Evolutionary conservation across 306 rosid species (phyloP), one percentile per base, ranked within the genome.

Genomic region (Citrullus colocynthis): DNA sequence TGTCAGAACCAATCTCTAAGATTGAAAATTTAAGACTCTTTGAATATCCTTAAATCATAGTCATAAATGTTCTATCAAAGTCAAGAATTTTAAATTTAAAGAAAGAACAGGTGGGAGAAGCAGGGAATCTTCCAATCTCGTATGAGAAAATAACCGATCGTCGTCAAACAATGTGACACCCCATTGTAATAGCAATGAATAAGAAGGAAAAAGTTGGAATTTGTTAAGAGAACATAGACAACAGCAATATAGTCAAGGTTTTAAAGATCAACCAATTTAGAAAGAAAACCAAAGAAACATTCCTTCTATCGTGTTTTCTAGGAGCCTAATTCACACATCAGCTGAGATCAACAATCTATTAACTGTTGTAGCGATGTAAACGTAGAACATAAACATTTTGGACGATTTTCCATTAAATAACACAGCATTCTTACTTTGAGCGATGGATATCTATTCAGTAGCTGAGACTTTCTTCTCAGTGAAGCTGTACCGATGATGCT

Each of bases 401-500:
- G 30, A 48, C 21, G 3, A 21, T 45, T 45, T 45, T 70, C 57
- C 6, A 13, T 20, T 70, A 70, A 6, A 45, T 6, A 24, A 70
- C 45, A 30, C 32, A 4, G 5, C 30, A 73, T 30, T 9, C 91
- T 91, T 82, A 93, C 97, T 64, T 77, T 85, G 59, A 93, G 87
- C 48, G 87, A 84, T 48, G 97, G 97, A 81, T 85, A 93, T 79
- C 91, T 85, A 63, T 93, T 86, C 61, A 93, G 96, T 76, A 93
- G 83, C 80, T 93, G 98, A 15, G 98, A 91, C 86, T 90, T 91
- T 71, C 98, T 84, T 85, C 97, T 85, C 9, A 93, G 92, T 49
- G 98, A 93, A 44, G 98, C 98, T 41, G 98, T 93, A 52, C 75
- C 96, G 72, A 93, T 77, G 64, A 90, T 65, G 77, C 97, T 93